Percentiles rank a stretch among this genome's conserved stretches.
Evolutionary conservation across 2,329 filamentous ascomycete species (phyloP).

Genomic region (Paraconiothyrium sp.): DNA sequence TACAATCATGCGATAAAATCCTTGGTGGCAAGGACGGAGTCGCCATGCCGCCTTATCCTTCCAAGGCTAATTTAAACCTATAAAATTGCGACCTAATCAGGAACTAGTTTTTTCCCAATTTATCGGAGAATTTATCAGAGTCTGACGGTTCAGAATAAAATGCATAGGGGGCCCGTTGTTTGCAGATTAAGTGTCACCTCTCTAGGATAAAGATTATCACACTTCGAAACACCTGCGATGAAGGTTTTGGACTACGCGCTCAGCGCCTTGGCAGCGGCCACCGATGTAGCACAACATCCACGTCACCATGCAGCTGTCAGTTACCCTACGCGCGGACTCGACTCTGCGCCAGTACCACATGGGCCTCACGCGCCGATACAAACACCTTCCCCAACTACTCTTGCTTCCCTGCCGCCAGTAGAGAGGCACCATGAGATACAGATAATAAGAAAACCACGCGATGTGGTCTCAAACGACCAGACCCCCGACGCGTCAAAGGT

Average conservation of each 20-base stretch:
- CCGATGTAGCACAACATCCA: conserved; percentile 1
- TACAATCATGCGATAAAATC: not conserved
- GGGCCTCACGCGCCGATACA: conserved; percentile 3
- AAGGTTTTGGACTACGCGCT: conserved; percentile 10
- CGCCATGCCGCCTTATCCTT: conserved; percentile 3
- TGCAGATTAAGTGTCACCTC: conserved; percentile 4
- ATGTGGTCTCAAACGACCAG: conserved; percentile 8
- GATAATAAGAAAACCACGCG: not conserved
- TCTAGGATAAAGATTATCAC: conserved; percentile 8
- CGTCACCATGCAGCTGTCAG: conserved; percentile 7
- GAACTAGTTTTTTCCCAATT: conserved; percentile 10
- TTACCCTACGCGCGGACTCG: conserved; percentile 8
- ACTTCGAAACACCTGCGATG: conserved; percentile 8
- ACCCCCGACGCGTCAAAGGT: conserved; percentile 10
- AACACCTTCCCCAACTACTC: conserved; percentile 1
- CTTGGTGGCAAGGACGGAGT: conserved; percentile 6
- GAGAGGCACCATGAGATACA: conserved; percentile 8
- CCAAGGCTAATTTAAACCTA: conserved; percentile 1
- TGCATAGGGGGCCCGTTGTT: conserved; percentile 1
- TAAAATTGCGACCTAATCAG: conserved; percentile 9
- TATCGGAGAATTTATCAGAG: conserved; percentile 3
- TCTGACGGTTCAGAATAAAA: conserved; percentile 1
- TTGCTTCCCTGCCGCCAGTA: not conserved
- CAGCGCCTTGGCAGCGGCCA: conserved; percentile 10
- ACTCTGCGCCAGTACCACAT: conserved; percentile 7